Conservation (phyloP, 441 rosid genomes). For the Isatis lusitanica region DNA sequence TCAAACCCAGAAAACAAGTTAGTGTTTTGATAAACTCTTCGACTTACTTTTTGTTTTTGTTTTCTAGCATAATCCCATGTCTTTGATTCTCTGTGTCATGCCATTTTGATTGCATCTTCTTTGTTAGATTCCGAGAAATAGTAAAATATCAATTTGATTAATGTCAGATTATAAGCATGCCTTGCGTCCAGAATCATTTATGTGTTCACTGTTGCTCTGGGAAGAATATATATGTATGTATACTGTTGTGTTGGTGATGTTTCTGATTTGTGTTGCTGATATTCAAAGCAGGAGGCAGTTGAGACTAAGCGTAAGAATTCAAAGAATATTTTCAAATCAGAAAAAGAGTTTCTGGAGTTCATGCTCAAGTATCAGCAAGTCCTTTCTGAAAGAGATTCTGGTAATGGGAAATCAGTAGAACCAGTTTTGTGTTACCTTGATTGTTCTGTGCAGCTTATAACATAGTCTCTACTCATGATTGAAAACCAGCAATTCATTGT, state of each 20-base stretch:
- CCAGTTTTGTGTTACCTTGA: neutral
- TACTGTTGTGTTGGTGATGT: neutral
- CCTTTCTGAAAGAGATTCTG: conserved; percentile 80
- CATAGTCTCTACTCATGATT: neutral
- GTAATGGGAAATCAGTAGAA: conserved; percentile 37
- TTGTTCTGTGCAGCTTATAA: neutral
- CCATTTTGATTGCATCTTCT: neutral
- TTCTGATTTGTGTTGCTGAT: conserved; percentile 12
- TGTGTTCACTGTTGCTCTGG: neutral
- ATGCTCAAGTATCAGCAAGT: conserved; percentile 88
- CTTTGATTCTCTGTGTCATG: neutral
- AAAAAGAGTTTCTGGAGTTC: conserved; percentile 80
- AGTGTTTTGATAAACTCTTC: conserved; percentile 28
- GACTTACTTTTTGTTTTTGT: neutral
- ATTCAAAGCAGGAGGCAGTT: conserved; percentile 50
- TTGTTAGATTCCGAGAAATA: neutral
- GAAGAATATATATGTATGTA: neutral
- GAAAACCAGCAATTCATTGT: neutral
- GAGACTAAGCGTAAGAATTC: conserved; percentile 68
- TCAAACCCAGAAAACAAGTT: conserved; percentile 60
- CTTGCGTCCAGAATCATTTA: neutral
- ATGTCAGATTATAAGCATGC: neutral
- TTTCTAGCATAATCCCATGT: neutral
- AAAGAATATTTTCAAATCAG: conserved; percentile 66
- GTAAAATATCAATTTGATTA: neutral